phyloP scores from a whole-genome alignment of 306 rosid species.

The Astragalus membranaceus region DNA sequence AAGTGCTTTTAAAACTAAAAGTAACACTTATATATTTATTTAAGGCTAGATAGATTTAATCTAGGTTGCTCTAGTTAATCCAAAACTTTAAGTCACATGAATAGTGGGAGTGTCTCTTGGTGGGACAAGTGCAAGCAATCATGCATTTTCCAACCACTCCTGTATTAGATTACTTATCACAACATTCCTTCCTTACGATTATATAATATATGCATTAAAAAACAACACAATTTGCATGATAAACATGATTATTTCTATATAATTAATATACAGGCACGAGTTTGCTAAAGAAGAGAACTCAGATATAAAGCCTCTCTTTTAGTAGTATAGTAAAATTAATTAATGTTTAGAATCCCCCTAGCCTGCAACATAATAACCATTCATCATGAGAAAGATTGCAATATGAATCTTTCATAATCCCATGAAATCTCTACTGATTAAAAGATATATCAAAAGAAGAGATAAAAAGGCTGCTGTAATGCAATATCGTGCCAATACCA shows the following conservation, averaged over 20 bases:
- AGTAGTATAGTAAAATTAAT: constrained; percentile 2
- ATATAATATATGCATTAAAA: not conserved
- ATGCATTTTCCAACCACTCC: constrained; percentile 33
- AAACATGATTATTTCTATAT: constrained; percentile 23
- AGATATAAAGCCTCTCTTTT: constrained; percentile 14
- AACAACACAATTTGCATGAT: constrained; percentile 14
- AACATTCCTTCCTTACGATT: constrained; percentile 22
- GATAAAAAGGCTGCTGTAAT: constrained; percentile 35
- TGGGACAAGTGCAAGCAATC: constrained; percentile 35
- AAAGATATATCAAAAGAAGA: constrained; percentile 25
- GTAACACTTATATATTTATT: constrained; percentile 17
- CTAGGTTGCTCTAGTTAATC: constrained; percentile 32
- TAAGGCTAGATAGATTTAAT: constrained; percentile 25
- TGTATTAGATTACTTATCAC: constrained; percentile 22
- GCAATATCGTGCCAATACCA: constrained; percentile 21
- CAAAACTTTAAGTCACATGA: constrained; percentile 57
- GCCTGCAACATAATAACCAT: constrained; percentile 30
- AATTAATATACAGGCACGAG: constrained; percentile 13
- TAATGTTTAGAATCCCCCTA: constrained; percentile 26
- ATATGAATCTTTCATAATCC: constrained; percentile 54
- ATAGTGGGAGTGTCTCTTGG: constrained; percentile 21
- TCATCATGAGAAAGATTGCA: constrained; percentile 43
- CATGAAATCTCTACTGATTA: constrained; percentile 44
- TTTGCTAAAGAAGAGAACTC: constrained; percentile 1
- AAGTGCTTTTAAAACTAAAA: constrained; percentile 45